phyloP scores from a whole-genome alignment of 257 asterid species.

The Nicotiana tabacum region DNA sequence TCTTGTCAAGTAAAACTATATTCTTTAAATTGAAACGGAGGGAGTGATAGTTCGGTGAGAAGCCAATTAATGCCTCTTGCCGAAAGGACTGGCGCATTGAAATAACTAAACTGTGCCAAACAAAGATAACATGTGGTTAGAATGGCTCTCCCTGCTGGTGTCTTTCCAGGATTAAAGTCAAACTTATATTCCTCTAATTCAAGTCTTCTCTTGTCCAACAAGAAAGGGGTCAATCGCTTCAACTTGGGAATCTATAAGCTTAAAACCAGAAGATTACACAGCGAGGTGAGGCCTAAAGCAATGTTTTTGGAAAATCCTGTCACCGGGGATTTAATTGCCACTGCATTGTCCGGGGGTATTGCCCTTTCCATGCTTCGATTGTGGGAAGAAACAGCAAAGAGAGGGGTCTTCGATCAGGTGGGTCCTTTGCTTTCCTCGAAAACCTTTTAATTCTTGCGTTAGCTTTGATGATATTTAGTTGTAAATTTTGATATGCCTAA shows the following conservation, averaged over 20 bases:
- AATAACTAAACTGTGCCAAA: background rate
- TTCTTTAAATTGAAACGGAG: too few relatives aligned
- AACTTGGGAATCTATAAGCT: background rate
- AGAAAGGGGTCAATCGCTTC: background rate
- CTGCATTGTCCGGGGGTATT: conserved; percentile 28
- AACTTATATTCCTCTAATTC: background rate
- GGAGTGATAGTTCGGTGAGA: too few relatives aligned
- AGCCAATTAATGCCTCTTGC: too few relatives aligned
- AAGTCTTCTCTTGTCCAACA: background rate
- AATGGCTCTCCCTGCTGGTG: background rate
- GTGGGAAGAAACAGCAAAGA: conserved; percentile 39
- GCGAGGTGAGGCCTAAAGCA: conserved; percentile 6
- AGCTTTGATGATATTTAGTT: background rate
- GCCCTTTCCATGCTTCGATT: conserved; percentile 31
- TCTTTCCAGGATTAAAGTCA: background rate
- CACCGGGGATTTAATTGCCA: conserved; percentile 29
- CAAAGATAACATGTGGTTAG: background rate
- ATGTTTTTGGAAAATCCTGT: conserved; percentile 29
- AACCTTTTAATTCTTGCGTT: background rate
- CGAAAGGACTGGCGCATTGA: background rate
- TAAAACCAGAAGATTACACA: conserved; percentile 1
- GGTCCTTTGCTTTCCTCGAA: background rate
- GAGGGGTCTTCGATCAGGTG: conserved; percentile 37
- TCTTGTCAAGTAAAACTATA: too few relatives aligned
- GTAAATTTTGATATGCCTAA: background rate